Base-by-base conservation (phyloP, 805 yeast species). In the Saccharomyces kudriavzevii region DNA sequence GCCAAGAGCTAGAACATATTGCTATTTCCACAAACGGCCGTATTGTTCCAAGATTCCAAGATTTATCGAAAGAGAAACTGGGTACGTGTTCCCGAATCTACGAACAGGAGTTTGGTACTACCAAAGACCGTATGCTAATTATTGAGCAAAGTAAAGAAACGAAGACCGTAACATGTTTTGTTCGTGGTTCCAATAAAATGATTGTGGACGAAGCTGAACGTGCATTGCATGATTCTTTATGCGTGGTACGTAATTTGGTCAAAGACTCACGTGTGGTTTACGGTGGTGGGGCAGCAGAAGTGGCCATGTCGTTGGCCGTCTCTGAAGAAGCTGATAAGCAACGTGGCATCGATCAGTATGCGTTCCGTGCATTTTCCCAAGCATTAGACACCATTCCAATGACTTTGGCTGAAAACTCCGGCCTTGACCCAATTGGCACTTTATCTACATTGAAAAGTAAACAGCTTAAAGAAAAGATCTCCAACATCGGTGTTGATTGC, bases 261-360 rank as follows among this genome's bases (percentile, higher is more conserved):
- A 82, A 85, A 64, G 98, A 95, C 70, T 85, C 83, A 69, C 81
- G 97, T 70, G 89, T 94, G 48, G 97, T 95, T n/a, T 94, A 94
- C 67, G 99, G 99, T 58, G 99, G 99, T 63, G 99, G 99, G 61
- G 96, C 99, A 24, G 95, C 98, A 40, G 99, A 94, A 74, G 84
- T 94, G 51, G 80, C 96, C 2, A 87, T 96, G 76, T 90, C 98
- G 13, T 74, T 94, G 61, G 95, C 94, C 17, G 96, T 94, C 14
- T 77, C 89, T 54, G 88, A 85, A 49, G 96, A 87, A 59, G 97
- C 98, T 49, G 97, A 92, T 70, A 83, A 81, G 66, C 96, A 88
- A 72, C 84, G 84, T 63, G 98, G 98, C 54, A 92, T 92, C 58
- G 97, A 92, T 65, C 99, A 95, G 76, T 94, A 94, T 69, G 98